phyloP scores from a whole-genome alignment of 192 early-diverging fungal genomes.

The Entophlyctis luteolus region DNA sequence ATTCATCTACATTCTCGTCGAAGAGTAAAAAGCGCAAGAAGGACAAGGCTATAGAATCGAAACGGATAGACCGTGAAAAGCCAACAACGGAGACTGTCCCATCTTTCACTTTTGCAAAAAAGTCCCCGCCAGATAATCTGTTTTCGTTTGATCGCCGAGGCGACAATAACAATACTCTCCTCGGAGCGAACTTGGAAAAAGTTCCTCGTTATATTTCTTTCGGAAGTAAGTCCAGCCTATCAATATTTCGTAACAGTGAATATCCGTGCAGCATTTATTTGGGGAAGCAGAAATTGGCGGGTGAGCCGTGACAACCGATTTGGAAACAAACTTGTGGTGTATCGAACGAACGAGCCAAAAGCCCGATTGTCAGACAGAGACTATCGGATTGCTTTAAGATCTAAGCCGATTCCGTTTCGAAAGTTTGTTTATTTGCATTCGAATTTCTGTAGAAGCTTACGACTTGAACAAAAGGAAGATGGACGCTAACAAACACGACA shows the following conservation, averaged over 20 bases:
- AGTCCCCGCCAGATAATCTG: not conserved
- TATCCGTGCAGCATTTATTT: not conserved
- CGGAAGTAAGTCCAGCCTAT: not conserved
- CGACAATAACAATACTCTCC: not conserved
- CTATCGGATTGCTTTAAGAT: conserved; percentile 15
- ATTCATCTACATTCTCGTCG: not conserved
- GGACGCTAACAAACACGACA: not conserved
- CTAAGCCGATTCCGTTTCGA: not conserved
- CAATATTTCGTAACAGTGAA: not conserved
- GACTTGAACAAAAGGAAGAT: too few species aligned
- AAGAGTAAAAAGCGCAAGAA: not conserved
- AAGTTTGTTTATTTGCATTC: too few species aligned
- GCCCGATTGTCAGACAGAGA: conserved; percentile 4
- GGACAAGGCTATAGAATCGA: conserved; percentile 1
- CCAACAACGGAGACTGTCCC: not conserved
- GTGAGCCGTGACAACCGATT: not conserved
- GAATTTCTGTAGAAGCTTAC: too few species aligned
- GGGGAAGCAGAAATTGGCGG: too few species aligned
- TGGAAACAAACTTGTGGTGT: conserved; percentile 4
- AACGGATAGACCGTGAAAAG: conserved; percentile 8
- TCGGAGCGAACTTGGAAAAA: not conserved
- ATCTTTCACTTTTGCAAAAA: not conserved
- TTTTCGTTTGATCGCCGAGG: conserved; percentile 11
- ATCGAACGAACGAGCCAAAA: not conserved
- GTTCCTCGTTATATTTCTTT: conserved; percentile 2